Conservation (phyloP, 2,329 filamentous ascomycete species). For the Aspergillus niger region DNA sequence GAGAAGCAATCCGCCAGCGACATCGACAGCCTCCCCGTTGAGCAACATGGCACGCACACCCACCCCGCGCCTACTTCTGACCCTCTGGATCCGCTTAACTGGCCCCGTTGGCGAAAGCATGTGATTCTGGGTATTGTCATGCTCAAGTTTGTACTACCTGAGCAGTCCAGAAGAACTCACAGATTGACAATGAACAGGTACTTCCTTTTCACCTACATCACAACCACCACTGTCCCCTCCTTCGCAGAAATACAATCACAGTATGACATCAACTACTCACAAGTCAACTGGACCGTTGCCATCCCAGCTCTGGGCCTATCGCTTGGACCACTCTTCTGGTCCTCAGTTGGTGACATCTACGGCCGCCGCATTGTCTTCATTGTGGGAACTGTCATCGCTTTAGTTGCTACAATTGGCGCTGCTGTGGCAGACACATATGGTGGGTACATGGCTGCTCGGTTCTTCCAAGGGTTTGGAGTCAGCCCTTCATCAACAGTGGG, state of each 20-base stretch:
- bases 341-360: slow-evolving; percentile 54
- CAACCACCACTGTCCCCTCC: slow-evolving; percentile 58
- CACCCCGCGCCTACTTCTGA: slow-evolving; percentile 50
- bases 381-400: slow-evolving; percentile 45
- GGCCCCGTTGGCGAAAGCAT: slow-evolving; percentile 52
- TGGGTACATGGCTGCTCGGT: slow-evolving; percentile 60
- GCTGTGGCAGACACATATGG: slow-evolving; percentile 46
- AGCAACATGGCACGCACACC: slow-evolving; percentile 34
- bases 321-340: slow-evolving; percentile 55
- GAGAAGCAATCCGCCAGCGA: slow-evolving; percentile 1
- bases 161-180: background rate
- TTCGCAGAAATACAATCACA: slow-evolving; percentile 53
- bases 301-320: slow-evolving; percentile 55
- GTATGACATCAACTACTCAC: slow-evolving; percentile 48
- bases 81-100: slow-evolving; percentile 58
- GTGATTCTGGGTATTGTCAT: slow-evolving; percentile 55
- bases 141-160: slow-evolving; percentile 46
- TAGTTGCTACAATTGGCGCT: slow-evolving; percentile 47
- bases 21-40: background rate
- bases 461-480: slow-evolving; percentile 61
- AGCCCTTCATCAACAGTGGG: slow-evolving; percentile 58
- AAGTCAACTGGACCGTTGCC: slow-evolving; percentile 59
- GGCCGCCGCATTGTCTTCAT: slow-evolving; percentile 56
- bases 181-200: slow-evolving; percentile 41
- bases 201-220: slow-evolving; percentile 62